Percentiles rank a stretch among this genome's conserved stretches.
These are phyloP conservation scores for Passiflora organensis DNA, from an alignment of 345 rosid species.

Conservation along the genomic window DNA sequence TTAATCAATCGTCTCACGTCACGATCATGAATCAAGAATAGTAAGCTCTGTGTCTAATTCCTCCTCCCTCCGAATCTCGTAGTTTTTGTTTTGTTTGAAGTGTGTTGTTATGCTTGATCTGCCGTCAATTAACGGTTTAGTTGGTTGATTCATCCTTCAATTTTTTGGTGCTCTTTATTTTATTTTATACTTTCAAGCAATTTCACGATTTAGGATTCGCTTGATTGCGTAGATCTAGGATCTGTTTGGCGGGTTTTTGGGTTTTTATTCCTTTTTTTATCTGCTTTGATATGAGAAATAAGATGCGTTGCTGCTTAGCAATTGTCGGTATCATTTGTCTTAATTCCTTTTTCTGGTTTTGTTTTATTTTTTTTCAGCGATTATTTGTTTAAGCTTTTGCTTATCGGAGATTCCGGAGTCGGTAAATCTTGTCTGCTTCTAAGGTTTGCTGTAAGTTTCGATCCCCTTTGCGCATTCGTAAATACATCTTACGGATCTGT, in stretches of 20 bases:
- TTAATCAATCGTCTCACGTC: slow-evolving; percentile 7
- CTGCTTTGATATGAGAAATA: no score
- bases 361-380: slow-evolving; percentile 16
- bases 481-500: no score
- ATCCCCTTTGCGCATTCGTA: background rate
- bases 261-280: no score
- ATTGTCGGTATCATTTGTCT: no score
- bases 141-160: no score
- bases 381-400: slow-evolving; percentile 34
- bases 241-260: slow-evolving; percentile 8
- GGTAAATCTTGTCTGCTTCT: slow-evolving; percentile 31
- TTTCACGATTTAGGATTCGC: background rate
- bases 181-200: no score
- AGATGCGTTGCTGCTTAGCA: no score
- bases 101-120: no score
- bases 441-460: slow-evolving; percentile 28
- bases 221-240: slow-evolving; percentile 29
- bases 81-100: no score
- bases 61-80: background rate
- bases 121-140: no score
- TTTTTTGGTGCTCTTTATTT: background rate
- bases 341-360: background rate
- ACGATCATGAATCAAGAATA: slow-evolving; percentile 98
- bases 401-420: slow-evolving; percentile 33
- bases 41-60: slow-evolving; percentile 41